Evolutionary conservation across 176 grass and related monocot species (phyloP), one percentile per base, ranked within the genome.

Genomic region (Musa beccarii): DNA sequence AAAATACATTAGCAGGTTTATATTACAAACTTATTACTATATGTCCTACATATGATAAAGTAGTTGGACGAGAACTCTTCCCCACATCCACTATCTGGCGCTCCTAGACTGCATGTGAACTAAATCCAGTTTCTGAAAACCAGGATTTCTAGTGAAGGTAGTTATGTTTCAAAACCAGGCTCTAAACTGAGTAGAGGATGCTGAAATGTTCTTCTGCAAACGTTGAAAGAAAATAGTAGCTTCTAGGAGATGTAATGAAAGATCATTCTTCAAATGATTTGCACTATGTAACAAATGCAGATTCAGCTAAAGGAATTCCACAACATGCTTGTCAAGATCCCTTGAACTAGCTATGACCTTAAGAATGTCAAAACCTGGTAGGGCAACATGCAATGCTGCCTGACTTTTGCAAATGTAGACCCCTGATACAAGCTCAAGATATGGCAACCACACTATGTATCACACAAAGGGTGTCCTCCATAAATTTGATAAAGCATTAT

Each of bases 171-270:
- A 86, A 2, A 69, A 91, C 95, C 76, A 94, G 73, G 54, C 59
- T 71, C 78, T 99, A 90, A 34, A 94, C 83, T 76, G 90, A 99
- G 63, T 92, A 84, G 57, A 99, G 94, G 79, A 99, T 94, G 29
- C 54, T 52, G 81, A 99, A 94, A 84, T 99, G 88, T 76, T 79
- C 74, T 87, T 72, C 95, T 99, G 88, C 69, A 62, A 63, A 10
- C 61, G 66, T 25, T 26, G 19, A 72, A 43, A 68, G 19, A 49
- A 80, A 65, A 80, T 73, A 66, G n/a, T 50, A 53, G 11, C 43
- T 49, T 57, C 0, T 2, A 23, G 4, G 15, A 54, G 14, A 28
- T 68, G 22, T 11, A n/a, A 9, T 2, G 20, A 34, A 54, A 75
- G 12, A 24, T 9, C 34, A 28, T 49, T 20, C 20, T 66, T 2